Conservation (phyloP, 179 eudicot genomes). For the Nepenthes alata region DNA sequence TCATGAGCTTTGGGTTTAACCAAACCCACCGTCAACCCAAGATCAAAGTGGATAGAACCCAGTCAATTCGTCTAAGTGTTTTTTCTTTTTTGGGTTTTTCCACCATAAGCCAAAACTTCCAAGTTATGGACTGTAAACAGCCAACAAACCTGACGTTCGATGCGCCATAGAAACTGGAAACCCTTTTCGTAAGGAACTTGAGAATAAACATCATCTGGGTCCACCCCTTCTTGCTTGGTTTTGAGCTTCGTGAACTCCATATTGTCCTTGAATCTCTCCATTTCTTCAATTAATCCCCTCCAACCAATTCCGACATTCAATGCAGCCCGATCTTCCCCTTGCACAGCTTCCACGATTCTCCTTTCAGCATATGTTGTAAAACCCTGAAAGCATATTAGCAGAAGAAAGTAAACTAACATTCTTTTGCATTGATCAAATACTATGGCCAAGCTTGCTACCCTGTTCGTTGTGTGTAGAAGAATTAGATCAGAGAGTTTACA, state of each 20-base stretch:
- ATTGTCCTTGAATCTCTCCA: constrained; percentile 89
- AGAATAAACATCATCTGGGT: constrained; percentile 90
- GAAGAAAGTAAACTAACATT: no score
- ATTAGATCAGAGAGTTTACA: no score
- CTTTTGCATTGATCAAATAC: no score
- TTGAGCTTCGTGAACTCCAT: constrained; percentile 81
- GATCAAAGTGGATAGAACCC: no score
- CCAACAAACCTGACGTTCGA: constrained; percentile 67
- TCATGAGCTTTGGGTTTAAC: no score
- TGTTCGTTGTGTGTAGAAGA: no score
- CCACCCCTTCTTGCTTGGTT: constrained; percentile 86
- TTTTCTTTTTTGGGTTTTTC: no score
- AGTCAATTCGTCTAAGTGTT: no score
- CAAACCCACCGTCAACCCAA: no score
- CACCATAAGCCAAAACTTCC: no score
- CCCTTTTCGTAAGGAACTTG: constrained; percentile 97
- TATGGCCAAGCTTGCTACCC: no score
- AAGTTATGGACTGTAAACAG: neutral
- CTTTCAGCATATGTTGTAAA: constrained; percentile 94
- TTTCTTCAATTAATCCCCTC: constrained; percentile 70
- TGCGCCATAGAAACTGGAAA: constrained; percentile 90
- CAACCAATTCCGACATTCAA: constrained; percentile 87
- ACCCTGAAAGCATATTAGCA: constrained; percentile 35
- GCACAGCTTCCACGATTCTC: constrained; percentile 93
- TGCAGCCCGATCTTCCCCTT: constrained; percentile 79